A percentile compares a stretch with the other conserved stretches of the same genome.
These are phyloP conservation scores for Penicillium antarcticum DNA, from an alignment of 495 filamentous ascomycete genomes.

Conservation along the genomic window DNA sequence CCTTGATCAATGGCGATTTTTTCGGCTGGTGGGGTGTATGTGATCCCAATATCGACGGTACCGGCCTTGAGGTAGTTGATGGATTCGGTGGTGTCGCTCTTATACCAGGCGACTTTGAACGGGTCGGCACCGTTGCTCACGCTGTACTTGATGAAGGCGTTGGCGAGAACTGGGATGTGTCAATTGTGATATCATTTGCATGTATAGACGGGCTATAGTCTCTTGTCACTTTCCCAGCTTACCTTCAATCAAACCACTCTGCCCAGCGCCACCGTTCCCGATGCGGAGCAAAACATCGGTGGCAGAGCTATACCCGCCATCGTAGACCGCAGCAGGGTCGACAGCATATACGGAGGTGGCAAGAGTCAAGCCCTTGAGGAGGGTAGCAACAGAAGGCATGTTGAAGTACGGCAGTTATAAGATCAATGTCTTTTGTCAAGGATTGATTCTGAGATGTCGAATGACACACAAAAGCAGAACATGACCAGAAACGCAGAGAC, in stretches of 20 bases:
- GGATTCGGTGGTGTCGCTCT: conserved; percentile 37
- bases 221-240: too few species aligned
- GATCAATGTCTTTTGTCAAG: too few species aligned
- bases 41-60: conserved; percentile 39
- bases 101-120: conserved; percentile 39
- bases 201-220: neutral
- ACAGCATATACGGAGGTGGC: conserved; percentile 1
- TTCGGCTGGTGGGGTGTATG: conserved; percentile 39
- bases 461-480: too few species aligned
- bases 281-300: conserved; percentile 25
- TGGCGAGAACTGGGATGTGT: conserved; percentile 26
- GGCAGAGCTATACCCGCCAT: conserved; percentile 15
- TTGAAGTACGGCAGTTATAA: neutral
- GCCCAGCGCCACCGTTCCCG: conserved; percentile 39
- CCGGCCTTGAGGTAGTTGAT: conserved; percentile 36
- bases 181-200: neutral
- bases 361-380: neutral
- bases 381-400: neutral
- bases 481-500: too few species aligned
- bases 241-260: conserved; percentile 34
- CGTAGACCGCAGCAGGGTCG: conserved; percentile 24
- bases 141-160: conserved; percentile 33
- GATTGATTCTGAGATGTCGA: too few species aligned
- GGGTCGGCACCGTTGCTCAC: conserved; percentile 23
- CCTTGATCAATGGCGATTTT: conserved; percentile 30